Evolutionary conservation across 2,329 filamentous ascomycete genomes (phyloP), one percentile per base, ranked within the genome.

Genomic region (Tricladium varicosporioides): DNA sequence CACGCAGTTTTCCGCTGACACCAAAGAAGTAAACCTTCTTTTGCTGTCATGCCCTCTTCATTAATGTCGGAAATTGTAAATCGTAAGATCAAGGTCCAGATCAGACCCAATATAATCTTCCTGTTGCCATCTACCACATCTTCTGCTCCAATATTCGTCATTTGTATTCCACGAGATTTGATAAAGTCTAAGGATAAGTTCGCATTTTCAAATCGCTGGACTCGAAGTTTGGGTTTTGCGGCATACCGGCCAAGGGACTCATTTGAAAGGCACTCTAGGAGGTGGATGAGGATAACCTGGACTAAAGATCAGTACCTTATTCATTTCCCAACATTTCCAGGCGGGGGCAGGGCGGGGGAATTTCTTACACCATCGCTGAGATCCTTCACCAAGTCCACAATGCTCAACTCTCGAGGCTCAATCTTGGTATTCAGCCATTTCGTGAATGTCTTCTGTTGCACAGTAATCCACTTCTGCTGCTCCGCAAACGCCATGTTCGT

Each of bases 41-140:
- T 97, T 57, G 94, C 94, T 52, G 93, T 97, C 85, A 97, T 88
- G 63, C 94, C 94, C 79, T 97, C 94, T 73, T 93, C 89, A 72
- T 95, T 97, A 78, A 99, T 99, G 74, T 99, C 94, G 73, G 88
- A 97, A 72, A 99, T 99, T 65, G 94, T 99, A 74, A 99, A 99
- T 51, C 94, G 84, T 64, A 97, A 79, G 87, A 99, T 99, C 61
- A 99, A 80, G 5, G 92, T 99, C 94, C 94, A 99, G 74, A 99
- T 97, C 67, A 99, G 80, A 31, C 94, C 94, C 31, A 99, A 80
- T 59, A 97, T 96, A 70, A 99, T 97, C 80, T 97, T 99, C 66
- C 89, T 84, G 74, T 97, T 99, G 36, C 94, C 94, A 73, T 99
- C 93, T 31, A 99, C 94, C 19, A 99, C 91, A 80, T 99, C 94